Evolutionary conservation across 352 stramenopile species (phyloP).

Genomic region (Globisporangium carolinianum): DNA sequence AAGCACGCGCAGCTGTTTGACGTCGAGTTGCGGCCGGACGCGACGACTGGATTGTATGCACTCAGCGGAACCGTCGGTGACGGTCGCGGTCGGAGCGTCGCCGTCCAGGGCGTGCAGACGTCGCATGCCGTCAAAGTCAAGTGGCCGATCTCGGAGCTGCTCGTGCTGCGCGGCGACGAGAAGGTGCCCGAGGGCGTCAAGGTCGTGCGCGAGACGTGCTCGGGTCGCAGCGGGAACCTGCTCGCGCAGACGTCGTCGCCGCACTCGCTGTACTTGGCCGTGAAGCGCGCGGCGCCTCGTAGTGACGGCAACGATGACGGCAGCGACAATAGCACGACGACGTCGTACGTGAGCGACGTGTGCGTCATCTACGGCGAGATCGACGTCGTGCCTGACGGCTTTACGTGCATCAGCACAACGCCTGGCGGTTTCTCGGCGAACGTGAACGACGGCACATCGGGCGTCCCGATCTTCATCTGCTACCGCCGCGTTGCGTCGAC

Average conservation of each 20-base stretch:
- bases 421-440: conserved; percentile 66
- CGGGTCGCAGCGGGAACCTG: conserved; percentile 61
- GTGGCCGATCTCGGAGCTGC: conserved; percentile 68
- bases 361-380: conserved; percentile 86
- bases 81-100: conserved; percentile 38
- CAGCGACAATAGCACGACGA: conserved; percentile 8
- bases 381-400: conserved; percentile 72
- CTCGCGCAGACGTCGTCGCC: conserved; percentile 67
- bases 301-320: neutral
- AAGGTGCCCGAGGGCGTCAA: conserved; percentile 61
- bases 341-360: conserved; percentile 56
- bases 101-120: conserved; percentile 53
- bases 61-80: conserved; percentile 73
- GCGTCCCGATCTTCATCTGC: conserved; percentile 81
- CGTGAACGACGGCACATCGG: conserved; percentile 70
- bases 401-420: conserved; percentile 68
- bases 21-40: conserved; percentile 49
- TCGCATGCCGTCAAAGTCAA: conserved; percentile 56
- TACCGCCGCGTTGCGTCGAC: conserved; percentile 30
- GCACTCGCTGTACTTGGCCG: conserved; percentile 64
- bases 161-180: conserved; percentile 71
- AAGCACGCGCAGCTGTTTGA: conserved; percentile 71
- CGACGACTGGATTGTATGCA: conserved; percentile 22
- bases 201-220: conserved; percentile 63
- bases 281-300: conserved; percentile 52